Conservation (phyloP, 2,329 filamentous ascomycete species). For the Colletotrichum graminicola region DNA sequence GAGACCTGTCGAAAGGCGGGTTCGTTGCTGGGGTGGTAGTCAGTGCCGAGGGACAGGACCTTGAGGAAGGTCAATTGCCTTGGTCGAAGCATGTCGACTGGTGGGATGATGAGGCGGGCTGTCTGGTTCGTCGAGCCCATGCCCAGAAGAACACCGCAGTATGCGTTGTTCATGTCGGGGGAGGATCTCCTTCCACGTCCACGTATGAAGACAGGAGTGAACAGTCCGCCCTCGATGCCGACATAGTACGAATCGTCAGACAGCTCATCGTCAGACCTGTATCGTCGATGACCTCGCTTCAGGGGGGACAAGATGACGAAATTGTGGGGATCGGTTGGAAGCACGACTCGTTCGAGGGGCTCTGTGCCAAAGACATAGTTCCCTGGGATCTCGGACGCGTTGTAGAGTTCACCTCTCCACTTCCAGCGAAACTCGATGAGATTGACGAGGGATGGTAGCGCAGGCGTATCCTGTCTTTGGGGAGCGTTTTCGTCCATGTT, state of each 20-base stretch:
- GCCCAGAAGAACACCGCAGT: neutral
- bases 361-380: neutral
- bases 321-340: neutral
- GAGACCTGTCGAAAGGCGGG: neutral
- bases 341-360: neutral
- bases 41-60: neutral
- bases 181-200: neutral
- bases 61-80: conserved; percentile 3
- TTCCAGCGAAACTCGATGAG: neutral
- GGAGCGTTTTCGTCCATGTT: neutral
- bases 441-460: neutral
- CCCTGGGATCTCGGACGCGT: neutral
- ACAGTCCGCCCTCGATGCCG: neutral
- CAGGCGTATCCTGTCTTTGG: neutral
- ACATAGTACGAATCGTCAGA: neutral
- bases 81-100: conserved; percentile 18
- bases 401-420: neutral
- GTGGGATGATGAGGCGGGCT: neutral
- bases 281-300: conserved; percentile 9
- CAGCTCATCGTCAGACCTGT: neutral
- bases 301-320: neutral
- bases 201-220: neutral
- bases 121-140: neutral
- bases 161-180: neutral
- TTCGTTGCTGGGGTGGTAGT: neutral